Base-by-base conservation (phyloP, 352 stramenopile species). In the Pelagophyceae sp. region DNA sequence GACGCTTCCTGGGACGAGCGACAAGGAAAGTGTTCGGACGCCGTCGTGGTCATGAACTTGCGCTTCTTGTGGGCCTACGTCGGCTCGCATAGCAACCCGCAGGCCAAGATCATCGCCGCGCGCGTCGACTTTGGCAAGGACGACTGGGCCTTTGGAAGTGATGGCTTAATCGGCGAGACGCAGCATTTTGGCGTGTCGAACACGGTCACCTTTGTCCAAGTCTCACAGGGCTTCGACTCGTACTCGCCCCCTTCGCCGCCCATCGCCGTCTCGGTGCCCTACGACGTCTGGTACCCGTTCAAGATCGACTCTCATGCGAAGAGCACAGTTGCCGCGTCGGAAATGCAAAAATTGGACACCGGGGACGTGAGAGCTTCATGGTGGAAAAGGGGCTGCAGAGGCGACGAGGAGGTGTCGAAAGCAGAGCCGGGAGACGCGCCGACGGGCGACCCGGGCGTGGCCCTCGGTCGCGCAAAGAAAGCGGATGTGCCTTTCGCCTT, bases 221-320 rank as follows among this genome's bases (percentile, higher is more conserved):
- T 71, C 37, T 75, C 78, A 19, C 37, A 31, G n/a, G 67, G 78
- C 54, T 27, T 33, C 25, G 71, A 54, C 6, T 20, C 37, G 25
- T 86, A 84, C 64, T 67, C 69, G 17, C 79, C 82, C 23, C 82
- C 82, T n/a, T 71, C 79, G 23, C 82, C 82, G 5, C 77, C 81
- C 6, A 76, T 86, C 32, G 77, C 78, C 60, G 77, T 67, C 0
- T 81, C 76, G 17, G 83, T 89, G 37, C 85, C 85, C 37, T 79
- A 86, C 65, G 85, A 89, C 77, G 82, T 89, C 20, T 89, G 88
- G 61, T 89, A 88, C 78, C 85, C 85, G 33, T 89, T 89, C 76
- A 76, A 84, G 67, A 81, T 87, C 23, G 74, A 80, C 27, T 75
- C 45, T 11, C 60, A 67, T 27, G 31, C 11, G 25, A 27, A 61